Evolutionary conservation across 2,329 filamentous ascomycete species (phyloP).

Genomic region (Penicillium polonicum): DNA sequence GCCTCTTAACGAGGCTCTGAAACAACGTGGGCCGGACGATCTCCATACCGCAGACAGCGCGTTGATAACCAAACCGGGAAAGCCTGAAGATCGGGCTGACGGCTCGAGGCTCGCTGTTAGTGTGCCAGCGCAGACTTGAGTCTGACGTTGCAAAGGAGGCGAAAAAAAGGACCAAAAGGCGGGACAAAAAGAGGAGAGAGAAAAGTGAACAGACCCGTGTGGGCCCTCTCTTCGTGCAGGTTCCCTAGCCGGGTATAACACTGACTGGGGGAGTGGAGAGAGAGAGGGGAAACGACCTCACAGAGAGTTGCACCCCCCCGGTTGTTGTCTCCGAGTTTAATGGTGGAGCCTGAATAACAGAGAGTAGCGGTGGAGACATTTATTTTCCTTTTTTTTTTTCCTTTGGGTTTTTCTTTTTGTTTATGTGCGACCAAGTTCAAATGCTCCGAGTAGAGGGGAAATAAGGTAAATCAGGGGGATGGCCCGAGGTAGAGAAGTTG

Average conservation of each 20-base stretch:
- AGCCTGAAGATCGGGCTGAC: constrained; percentile 6
- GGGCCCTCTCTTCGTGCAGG: constrained; percentile 4
- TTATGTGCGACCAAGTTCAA: constrained; percentile 5
- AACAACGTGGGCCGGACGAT: constrained; percentile 9
- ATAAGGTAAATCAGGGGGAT: neutral
- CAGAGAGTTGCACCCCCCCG: constrained; percentile 8
- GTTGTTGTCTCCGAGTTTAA: constrained; percentile 42
- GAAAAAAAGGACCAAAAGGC: neutral
- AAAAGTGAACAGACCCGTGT: constrained; percentile 5
- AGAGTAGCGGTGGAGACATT: constrained; percentile 7
- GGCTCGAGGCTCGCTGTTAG: constrained; percentile 1
- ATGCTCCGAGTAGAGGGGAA: neutral
- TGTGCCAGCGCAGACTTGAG: neutral
- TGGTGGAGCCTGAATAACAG: constrained; percentile 5
- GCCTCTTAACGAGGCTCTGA: constrained; percentile 8
- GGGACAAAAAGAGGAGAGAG: neutral
- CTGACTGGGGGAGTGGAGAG: constrained; percentile 8
- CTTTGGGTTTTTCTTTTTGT: neutral
- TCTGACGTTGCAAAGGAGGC: constrained; percentile 1
- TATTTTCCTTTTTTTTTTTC: neutral
- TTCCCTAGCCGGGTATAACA: constrained; percentile 9
- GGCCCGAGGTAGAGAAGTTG: neutral
- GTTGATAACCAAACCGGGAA: constrained; percentile 6
- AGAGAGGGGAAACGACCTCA: neutral
- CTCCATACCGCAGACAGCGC: constrained; percentile 8